These are phyloP conservation scores for Micromonas commoda DNA, from an alignment of 139 green algal genomes.

Conservation along the genomic window DNA sequence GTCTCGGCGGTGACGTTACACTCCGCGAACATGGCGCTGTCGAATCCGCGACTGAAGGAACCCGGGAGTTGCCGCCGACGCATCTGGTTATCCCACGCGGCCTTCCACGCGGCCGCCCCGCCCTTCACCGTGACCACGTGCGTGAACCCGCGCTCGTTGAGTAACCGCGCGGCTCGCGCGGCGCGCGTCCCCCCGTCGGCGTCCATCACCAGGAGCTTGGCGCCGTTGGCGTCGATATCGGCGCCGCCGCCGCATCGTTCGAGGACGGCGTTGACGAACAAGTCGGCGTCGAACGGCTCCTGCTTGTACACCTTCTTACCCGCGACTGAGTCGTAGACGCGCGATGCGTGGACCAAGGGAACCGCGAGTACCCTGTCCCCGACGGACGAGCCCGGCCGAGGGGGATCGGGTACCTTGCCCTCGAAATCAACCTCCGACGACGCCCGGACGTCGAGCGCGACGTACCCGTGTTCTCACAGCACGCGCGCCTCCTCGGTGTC, in stretches of 20 bases:
- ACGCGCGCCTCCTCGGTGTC: neutral
- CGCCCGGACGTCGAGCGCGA: neutral
- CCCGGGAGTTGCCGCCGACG: neutral
- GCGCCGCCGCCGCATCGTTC: neutral
- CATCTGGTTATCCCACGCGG: slow-evolving; percentile 8
- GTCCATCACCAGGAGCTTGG: neutral
- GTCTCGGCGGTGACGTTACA: neutral
- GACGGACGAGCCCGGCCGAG: neutral
- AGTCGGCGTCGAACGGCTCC: neutral
- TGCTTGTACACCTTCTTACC: slow-evolving; percentile 9
- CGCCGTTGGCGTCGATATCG: neutral
- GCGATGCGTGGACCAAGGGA: neutral
- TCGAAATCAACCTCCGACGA: neutral
- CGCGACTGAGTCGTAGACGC: neutral
- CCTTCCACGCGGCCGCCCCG: neutral
- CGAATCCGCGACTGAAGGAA: slow-evolving; percentile 6
- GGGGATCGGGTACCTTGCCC: neutral
- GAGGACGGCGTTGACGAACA: neutral
- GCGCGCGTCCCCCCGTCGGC: neutral
- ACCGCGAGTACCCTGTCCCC: neutral
- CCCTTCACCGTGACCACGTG: neutral
- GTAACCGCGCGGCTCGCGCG: neutral
- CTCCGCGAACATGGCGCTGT: slow-evolving; percentile 8
- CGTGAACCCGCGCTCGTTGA: neutral
- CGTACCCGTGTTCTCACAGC: neutral